phyloP scores from a whole-genome alignment of 202 grass and related monocot genomes.

The Cymbopogon flexuosus region DNA sequence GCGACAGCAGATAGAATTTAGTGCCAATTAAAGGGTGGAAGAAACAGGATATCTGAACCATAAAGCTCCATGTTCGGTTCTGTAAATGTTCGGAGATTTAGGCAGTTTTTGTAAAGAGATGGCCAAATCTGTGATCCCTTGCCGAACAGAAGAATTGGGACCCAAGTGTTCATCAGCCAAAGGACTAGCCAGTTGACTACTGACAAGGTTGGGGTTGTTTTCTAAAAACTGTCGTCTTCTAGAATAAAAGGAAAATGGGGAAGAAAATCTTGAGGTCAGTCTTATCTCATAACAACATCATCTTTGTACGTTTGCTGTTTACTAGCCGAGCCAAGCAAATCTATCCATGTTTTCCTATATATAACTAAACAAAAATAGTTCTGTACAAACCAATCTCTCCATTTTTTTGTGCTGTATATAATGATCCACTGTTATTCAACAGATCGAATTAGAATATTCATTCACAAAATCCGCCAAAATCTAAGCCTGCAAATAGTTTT shows the following conservation, averaged over 20 bases:
- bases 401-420: not conserved
- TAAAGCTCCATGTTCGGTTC: not conserved
- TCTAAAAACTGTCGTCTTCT: conserved; percentile 24
- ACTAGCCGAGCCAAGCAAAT: not conserved
- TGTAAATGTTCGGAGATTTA: not conserved
- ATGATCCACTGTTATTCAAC: not conserved
- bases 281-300: conserved; percentile 29
- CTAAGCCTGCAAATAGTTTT: conserved; percentile 28
- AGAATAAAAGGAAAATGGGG: not conserved
- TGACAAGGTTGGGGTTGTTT: conserved; percentile 31
- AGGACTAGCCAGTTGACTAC: conserved; percentile 13
- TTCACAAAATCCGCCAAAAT: not conserved
- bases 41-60: not conserved
- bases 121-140: conserved; percentile 8
- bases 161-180: conserved; percentile 24
- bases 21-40: not conserved
- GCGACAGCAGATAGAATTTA: conserved; percentile 12
- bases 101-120: not conserved
- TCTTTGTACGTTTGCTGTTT: conserved; percentile 29
- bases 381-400: not conserved
- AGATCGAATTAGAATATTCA: not conserved
- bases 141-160: not conserved
- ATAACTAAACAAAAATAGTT: not conserved
- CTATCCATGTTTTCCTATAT: not conserved
- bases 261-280: conserved; percentile 25